Evolutionary conservation across 441 rosid genomes (phyloP).

Genomic region (Corymbia calophylla): DNA sequence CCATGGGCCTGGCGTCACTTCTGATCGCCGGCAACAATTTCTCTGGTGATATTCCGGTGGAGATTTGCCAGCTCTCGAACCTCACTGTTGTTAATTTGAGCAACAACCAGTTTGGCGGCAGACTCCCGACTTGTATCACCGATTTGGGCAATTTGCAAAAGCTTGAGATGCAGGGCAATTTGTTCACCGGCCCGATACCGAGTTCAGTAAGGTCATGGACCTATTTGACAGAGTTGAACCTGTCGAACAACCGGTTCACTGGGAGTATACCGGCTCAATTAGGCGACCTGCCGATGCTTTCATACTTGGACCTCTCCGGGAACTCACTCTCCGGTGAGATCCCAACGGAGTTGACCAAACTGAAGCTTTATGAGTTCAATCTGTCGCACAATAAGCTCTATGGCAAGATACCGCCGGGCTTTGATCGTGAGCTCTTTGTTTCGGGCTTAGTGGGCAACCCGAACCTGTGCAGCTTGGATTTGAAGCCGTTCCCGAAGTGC

Average conservation of each 20-base stretch:
- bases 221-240: constrained; percentile 34
- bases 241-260: constrained; percentile 39
- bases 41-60: constrained; percentile 37
- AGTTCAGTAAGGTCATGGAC: constrained; percentile 35
- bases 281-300: constrained; percentile 39
- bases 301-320: constrained; percentile 44
- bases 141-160: constrained; percentile 34
- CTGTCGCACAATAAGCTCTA: constrained; percentile 40
- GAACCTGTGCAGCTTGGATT: constrained; percentile 40
- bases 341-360: constrained; percentile 35
- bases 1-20: constrained; percentile 14
- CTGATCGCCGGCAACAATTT: constrained; percentile 41
- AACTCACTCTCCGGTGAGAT: constrained; percentile 49
- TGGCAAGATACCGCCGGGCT: constrained; percentile 47
- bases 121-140: constrained; percentile 40
- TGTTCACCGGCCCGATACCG: constrained; percentile 45
- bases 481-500: constrained; percentile 36
- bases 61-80: constrained; percentile 25
- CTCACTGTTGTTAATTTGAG: constrained; percentile 28
- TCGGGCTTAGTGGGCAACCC: constrained; percentile 56
- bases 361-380: constrained; percentile 44
- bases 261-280: constrained; percentile 56
- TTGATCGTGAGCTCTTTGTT: constrained; percentile 13
- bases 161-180: constrained; percentile 44
- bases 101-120: constrained; percentile 32